Evolutionary conservation across 352 stramenopile species (phyloP), one percentile per base, ranked within the genome.

Genomic region (Stramenopiles sp.): DNA sequence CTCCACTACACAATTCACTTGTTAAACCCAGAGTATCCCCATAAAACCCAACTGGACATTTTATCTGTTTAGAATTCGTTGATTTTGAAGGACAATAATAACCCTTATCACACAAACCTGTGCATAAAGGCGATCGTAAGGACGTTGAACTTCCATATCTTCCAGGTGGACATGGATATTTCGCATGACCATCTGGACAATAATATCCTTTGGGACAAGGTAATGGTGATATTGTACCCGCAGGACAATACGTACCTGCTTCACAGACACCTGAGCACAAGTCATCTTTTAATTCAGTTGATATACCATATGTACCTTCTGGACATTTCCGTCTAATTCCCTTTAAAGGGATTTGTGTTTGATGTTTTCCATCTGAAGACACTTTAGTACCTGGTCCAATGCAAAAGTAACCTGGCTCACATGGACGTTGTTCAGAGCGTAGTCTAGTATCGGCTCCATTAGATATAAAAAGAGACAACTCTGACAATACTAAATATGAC

Each of bases 131-230:
- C 10, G 22, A 40, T 12, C 8, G 10, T 8, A 42, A 12, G 8
- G 22, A 12, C 10, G 8, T 8, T 12, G 29, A n/a, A 38, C 8
- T 38, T 10, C 38, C 38, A 35, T 42, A 42, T 35, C 8, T 8
- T 8, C 38, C 38, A n/a, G 21, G 22, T 10, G 38, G 38, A 42
- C 38, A 42, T 35, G 8, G 8, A 8, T 19, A 38, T 35, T 8
- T 37, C 23, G 26, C 38, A n/a, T n/a, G n/a, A 26, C 38, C 38
- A 40, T 42, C 38, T 10, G 26, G 29, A 42, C 38, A 42, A 40
- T 40, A 42, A 36, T 35, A 37, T 8, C 38, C 38, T 15, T n/a
- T 32, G 10, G 26, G 26, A 32, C 26, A 32, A n/a, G n/a, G n/a
- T n/a, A n/a, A n/a, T n/a, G n/a, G n/a, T n/a, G n/a, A n/a, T n/a